Evolutionary conservation across 345 rosid species (phyloP), one percentile per base, ranked within the genome.

Genomic region (Orychophragmus violaceus): DNA sequence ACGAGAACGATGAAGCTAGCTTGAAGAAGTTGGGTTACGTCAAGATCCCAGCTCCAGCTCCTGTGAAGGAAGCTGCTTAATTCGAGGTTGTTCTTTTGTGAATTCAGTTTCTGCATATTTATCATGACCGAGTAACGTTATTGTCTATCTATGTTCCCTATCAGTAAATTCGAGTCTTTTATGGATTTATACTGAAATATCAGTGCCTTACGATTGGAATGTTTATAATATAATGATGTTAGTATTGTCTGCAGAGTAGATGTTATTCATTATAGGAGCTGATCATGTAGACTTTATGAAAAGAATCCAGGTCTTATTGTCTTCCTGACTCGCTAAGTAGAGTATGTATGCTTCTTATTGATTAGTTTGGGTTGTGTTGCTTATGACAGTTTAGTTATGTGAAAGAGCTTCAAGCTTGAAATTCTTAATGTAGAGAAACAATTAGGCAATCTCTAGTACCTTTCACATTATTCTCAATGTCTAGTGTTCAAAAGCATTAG

Each of bases 11-110:
- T 37, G 84, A 65, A 13, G 74, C 76, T 51, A 67, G 82, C 62
- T 81, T 82, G 19, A 87, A 92, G 92, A 89, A 89, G 77, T 50
- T 81, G 70, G 98, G 96, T 6, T 92, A 89, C 66, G 81, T 82
- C 41, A 84, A 82, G 80, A 81, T 93, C 75, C 83, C 68, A 33
- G 41, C 67, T 32, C 68, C 67, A 5, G 48, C 53, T 12, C 74
- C 67, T 41, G 54, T 25, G 1, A 76, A 78, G 77, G 76, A 64
- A 44, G 76, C 79, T 33, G 77, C 78, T 30, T 83, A 79, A 2
- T 64, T 36, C 29, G 59, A 62, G 71, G 64, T 69, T 70, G 16
- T 54, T 70, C 37, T 54, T 60, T 50, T 56, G 68, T 68, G 65
- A 21, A 67, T 61, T 60, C 42, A 45, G 59, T 45, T 60, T 74